Evolutionary conservation across 257 asterid species (phyloP).

Genomic region (Nicotiana tomentosiformis): DNA sequence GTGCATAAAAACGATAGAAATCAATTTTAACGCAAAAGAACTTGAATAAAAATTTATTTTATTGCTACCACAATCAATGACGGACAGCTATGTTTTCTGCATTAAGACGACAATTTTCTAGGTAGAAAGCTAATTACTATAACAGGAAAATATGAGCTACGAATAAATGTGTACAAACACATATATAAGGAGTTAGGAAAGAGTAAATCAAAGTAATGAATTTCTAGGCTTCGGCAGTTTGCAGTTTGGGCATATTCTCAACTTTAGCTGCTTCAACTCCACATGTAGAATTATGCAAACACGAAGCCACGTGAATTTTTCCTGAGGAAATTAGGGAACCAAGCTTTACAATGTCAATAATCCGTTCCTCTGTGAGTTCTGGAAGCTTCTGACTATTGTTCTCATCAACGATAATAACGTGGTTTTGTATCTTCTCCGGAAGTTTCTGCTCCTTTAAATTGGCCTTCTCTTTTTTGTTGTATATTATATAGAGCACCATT

Average conservation of each 20-base stretch:
- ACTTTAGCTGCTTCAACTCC: not conserved
- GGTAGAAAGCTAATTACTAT: too few species aligned
- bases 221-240: not conserved
- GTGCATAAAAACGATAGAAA: not conserved
- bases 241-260: not conserved
- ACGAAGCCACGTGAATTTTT: not conserved
- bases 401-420: not conserved
- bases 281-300: not conserved
- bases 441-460: constrained; percentile 17
- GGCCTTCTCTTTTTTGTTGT: constrained; percentile 27
- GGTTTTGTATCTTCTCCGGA: constrained; percentile 1
- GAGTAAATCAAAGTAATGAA: not conserved
- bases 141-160: not conserved
- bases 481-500: constrained; percentile 38
- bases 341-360: constrained; percentile 6
- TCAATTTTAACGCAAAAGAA: not conserved
- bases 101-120: not conserved
- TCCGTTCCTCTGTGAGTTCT: not conserved
- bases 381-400: constrained; percentile 4
- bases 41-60: not conserved
- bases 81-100: not conserved
- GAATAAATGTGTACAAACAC: not conserved
- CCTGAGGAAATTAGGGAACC: not conserved
- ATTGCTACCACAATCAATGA: not conserved
- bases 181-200: not conserved